These are phyloP conservation scores for Sclerotinia glacialis DNA, from an alignment of 2,329 filamentous ascomycete genomes.

Conservation along the genomic window DNA sequence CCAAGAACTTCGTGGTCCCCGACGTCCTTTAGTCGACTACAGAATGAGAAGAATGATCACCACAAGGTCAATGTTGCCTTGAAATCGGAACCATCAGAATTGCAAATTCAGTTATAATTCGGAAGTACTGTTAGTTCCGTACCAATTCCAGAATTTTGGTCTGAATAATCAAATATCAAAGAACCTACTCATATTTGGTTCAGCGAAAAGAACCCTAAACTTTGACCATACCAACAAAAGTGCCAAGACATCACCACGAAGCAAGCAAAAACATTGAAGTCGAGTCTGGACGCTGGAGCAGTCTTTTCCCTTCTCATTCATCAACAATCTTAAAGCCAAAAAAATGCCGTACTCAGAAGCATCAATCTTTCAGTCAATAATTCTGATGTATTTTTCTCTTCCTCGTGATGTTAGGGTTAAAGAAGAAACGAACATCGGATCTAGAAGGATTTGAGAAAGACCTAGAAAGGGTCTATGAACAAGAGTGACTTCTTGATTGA, in stretches of 20 bases:
- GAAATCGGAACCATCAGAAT: neutral
- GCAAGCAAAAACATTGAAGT: neutral
- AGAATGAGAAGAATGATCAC: neutral
- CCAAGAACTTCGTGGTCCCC: neutral
- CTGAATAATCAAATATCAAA: neutral
- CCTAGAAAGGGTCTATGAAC: neutral
- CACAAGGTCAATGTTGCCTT: neutral
- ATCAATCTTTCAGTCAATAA: neutral
- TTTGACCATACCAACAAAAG: neutral
- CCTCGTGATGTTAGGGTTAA: neutral
- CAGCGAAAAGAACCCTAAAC: neutral
- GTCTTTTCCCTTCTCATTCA: neutral
- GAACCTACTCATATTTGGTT: neutral
- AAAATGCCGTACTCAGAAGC: neutral
- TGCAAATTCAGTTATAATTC: neutral
- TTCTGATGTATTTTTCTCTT: neutral
- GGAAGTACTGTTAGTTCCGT: neutral
- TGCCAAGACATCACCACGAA: neutral
- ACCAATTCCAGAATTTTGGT: neutral
- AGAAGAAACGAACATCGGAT: neutral
- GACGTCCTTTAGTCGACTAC: neutral
- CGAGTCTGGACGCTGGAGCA: no score
- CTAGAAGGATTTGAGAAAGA: neutral
- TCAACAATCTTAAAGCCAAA: neutral
- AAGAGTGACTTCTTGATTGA: neutral